phyloP scores from a whole-genome alignment of 257 asterid species.

The Solanum raphanifolium region DNA sequence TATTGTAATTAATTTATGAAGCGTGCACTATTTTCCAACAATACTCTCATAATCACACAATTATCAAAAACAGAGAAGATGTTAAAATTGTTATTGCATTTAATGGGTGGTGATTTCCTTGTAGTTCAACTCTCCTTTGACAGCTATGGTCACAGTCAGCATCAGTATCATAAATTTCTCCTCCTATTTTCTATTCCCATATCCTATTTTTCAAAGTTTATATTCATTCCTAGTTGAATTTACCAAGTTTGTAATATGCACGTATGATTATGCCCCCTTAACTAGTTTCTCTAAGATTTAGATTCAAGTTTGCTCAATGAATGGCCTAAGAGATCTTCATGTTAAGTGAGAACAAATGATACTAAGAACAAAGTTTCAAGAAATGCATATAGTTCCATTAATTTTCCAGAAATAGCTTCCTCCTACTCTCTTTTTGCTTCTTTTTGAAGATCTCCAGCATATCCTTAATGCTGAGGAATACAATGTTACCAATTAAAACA shows the following conservation, averaged over 20 bases:
- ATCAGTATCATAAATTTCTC: neutral
- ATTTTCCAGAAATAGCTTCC: neutral
- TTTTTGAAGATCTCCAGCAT: neutral
- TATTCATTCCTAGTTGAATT: neutral
- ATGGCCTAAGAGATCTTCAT: neutral
- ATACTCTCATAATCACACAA: neutral
- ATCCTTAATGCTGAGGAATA: neutral
- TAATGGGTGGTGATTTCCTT: neutral
- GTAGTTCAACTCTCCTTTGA: neutral
- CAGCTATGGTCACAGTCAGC: neutral
- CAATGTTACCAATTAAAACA: neutral
- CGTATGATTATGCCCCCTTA: neutral
- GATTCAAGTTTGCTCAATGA: neutral
- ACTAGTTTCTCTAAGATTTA: neutral
- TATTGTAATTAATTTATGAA: neutral
- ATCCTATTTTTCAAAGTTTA: neutral
- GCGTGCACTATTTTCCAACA: neutral
- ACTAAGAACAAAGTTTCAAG: neutral
- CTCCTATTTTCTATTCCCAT: neutral
- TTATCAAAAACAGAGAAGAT: neutral
- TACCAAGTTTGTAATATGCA: neutral
- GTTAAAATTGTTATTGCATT: neutral
- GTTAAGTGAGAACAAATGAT: neutral
- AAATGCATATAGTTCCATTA: neutral
- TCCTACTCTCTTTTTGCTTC: neutral